phyloP scores from a whole-genome alignment of 202 grass and related monocot species.

The Schoenoplectus triqueter region DNA sequence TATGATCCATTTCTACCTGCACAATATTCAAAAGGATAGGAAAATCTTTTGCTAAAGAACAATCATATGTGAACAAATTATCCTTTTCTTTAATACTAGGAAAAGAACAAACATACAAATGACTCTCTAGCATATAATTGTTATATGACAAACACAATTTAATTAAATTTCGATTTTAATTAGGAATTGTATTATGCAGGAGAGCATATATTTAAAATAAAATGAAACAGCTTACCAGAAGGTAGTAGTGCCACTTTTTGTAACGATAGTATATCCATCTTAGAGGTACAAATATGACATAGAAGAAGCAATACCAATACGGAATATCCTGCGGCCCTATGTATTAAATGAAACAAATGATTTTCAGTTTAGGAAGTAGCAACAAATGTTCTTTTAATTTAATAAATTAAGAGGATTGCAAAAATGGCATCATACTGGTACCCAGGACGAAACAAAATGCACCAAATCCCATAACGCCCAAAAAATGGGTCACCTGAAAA shows the following conservation, averaged over 20 bases:
- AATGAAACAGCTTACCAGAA: constrained; percentile 58
- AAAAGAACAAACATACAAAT: constrained; percentile 2
- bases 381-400: constrained; percentile 14
- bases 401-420: constrained; percentile 18
- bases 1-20: neutral
- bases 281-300: constrained; percentile 87
- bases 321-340: constrained; percentile 89
- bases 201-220: neutral
- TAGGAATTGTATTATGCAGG: constrained; percentile 4
- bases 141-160: neutral
- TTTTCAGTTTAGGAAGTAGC: constrained; percentile 25
- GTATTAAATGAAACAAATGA: constrained; percentile 12
- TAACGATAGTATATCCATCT: constrained; percentile 97
- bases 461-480: constrained; percentile 95
- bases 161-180: neutral
- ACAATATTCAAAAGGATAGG: neutral
- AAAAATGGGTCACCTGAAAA: constrained; percentile 86
- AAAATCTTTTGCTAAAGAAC: neutral
- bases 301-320: constrained; percentile 91
- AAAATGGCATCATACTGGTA: constrained; percentile 67
- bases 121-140: neutral
- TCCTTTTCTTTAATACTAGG: neutral
- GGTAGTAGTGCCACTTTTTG: constrained; percentile 99
- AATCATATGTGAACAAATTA: neutral
- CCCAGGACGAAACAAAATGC: constrained; percentile 95